Evolutionary conservation across 169 alveolate genomes (phyloP), one percentile per base, ranked within the genome.

Genomic region (Toxoplasma gondii): DNA sequence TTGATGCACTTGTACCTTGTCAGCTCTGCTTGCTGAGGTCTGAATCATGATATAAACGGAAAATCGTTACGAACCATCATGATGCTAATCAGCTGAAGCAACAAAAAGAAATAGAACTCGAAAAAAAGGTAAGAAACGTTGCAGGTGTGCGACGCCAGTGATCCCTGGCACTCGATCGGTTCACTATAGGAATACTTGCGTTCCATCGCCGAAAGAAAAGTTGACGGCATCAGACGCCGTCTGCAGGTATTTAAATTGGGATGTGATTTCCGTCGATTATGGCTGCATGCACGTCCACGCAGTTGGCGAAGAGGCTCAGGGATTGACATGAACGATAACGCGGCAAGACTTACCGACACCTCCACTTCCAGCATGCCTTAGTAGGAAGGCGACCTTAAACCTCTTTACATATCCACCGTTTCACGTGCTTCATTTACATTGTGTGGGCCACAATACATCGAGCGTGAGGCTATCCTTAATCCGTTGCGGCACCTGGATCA

Each of bases 141-240:
- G n/a, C 74, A 64, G 29, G 34, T 27, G 1, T 64, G 34, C 74
- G 74, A 64, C 74, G 7, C n/a, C 58, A 49, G 88, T 82, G 53
- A 17, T 43, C 36, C 12, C 67, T 24, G 7, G 67, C 90, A 49
- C 41, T 1, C 12, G 44, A 49, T 12, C 0, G 9, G 84, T 36
- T 34, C 27, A 36, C 2, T 74, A 12, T 67, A 82, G 90, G 90
- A 82, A 44, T 82, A 82, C 67, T 43, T 82, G 67, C 90, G 90
- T 82, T 41, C 90, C 41, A 44, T 82, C 64, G 90, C 67, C 5
- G 90, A 43, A 10, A 82, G 53, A 31, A 82, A 44, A 44, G n/a
- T 78, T 78, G 86, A 78, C 29, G 86, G 86, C 22, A 78, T 78
- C 45, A n/a, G 86, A 19, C 49, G 86, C 0, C 86, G 86, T 19